These are phyloP conservation scores for Penicillium aurantiogriseum DNA, from an alignment of 2,329 filamentous ascomycete genomes.

Conservation along the genomic window DNA sequence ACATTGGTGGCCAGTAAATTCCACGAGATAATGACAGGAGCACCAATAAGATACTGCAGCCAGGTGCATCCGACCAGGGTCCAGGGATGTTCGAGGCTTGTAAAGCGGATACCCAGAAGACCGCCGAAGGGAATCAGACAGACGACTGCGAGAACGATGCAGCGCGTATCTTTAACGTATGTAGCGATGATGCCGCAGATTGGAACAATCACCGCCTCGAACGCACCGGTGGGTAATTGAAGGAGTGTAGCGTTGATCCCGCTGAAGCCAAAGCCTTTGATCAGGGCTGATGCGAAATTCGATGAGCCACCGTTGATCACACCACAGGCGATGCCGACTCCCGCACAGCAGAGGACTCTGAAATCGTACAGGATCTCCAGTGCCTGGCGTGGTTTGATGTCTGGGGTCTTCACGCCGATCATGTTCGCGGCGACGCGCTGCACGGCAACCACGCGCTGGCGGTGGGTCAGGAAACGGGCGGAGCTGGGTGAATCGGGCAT, in stretches of 20 bases:
- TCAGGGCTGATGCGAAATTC: conserved; percentile 50
- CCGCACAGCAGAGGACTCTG: conserved; percentile 39
- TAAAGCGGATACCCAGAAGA: conserved; percentile 52
- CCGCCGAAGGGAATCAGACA: conserved; percentile 43
- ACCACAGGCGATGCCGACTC: conserved; percentile 46
- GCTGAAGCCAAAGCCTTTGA: conserved; percentile 45
- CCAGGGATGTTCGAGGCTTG: conserved; percentile 47
- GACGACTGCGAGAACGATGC: conserved; percentile 32
- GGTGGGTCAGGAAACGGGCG: conserved; percentile 40
- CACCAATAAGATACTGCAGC: conserved; percentile 52
- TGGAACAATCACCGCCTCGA: conserved; percentile 31
- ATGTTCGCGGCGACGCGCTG: conserved; percentile 44
- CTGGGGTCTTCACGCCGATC: conserved; percentile 42
- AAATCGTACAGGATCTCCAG: conserved; percentile 43
- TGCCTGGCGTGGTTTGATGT: conserved; percentile 37
- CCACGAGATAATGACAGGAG: conserved; percentile 53
- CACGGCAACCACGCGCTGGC: conserved; percentile 42
- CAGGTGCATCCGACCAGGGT: conserved; percentile 54
- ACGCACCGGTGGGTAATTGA: conserved; percentile 36
- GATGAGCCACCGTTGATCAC: conserved; percentile 52
- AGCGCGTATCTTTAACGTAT: conserved; percentile 44
- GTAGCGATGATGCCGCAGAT: conserved; percentile 46
- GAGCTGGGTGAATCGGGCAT: conserved; percentile 42
- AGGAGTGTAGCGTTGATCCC: conserved; percentile 33
- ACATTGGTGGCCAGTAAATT: conserved; percentile 50